Evolutionary conservation across 2,329 filamentous ascomycete genomes (phyloP), one percentile per base, ranked within the genome.

Genomic region (Cladophialophora exuberans): DNA sequence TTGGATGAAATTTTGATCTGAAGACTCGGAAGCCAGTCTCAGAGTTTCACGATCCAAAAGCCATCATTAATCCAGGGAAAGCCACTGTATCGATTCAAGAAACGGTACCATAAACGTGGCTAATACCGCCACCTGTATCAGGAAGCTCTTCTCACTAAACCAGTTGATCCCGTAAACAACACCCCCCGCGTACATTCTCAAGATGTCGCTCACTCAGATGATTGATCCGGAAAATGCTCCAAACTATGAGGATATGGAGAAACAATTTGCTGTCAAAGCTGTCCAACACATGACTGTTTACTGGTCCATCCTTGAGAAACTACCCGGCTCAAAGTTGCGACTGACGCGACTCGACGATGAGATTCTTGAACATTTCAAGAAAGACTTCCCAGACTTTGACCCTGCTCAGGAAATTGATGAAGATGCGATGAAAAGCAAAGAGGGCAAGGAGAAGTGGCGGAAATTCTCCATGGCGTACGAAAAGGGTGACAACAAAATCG

Each of bases 191-290:
- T n/a, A n/a, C n/a, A n/a, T n/a, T n/a, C n/a, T 42, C n/a, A 41
- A 36, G n/a, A 61, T 61, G 58, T 52, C 58, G 38, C 56, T 61
- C 22, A 59, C 47, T 25, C 43, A 39, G 18, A 23, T 53, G 13
- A 57, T 65, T 43, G 76, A 83, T 57, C 72, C 82, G 20, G 83
- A 88, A 68, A 74, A 84, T 70, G 83, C 84, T 30, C 82, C 87
- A 69, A 89, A 89, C 73, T 78, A 85, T 62, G 83, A 86, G 72
- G 84, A 87, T 74, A 97, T 99, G 72, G 94, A 99, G 83, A 96
- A 97, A 82, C 94, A 97, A 74, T 99, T 99, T 69, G 94, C 94
- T 25, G 94, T 99, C 67, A 97, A 97, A 80, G 92, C 88, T 47
- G 94, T 97, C 31, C 89, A 96, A 74, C 94, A 99, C 74, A 90